Conservation (phyloP, 2,329 filamentous ascomycete genomes). For the Penicillium crustosum region DNA sequence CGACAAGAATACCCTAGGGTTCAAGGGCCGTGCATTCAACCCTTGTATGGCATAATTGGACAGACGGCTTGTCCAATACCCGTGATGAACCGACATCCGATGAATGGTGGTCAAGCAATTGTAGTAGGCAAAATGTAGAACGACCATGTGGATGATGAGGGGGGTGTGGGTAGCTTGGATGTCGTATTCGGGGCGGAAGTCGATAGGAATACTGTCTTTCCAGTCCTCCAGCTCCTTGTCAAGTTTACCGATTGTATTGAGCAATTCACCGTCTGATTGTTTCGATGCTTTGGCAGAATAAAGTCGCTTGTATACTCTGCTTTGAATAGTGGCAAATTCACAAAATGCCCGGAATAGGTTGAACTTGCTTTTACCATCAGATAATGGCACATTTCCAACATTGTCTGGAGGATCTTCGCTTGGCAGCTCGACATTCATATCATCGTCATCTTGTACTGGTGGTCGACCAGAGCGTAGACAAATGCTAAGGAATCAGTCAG, state of each 20-base stretch:
- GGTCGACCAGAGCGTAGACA: constrained; percentile 71
- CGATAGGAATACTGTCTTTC: constrained; percentile 93
- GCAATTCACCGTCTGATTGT: constrained; percentile 85
- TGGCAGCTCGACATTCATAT: constrained; percentile 95
- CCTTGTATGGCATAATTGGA: constrained; percentile 96
- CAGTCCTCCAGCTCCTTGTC: constrained; percentile 88
- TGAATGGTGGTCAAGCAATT: constrained; percentile 98
- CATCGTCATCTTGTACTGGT: constrained; percentile 71
- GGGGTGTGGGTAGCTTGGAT: constrained; percentile 91
- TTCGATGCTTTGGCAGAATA: constrained; percentile 92
- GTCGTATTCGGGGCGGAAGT: constrained; percentile 95
- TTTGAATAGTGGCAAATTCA: constrained; percentile 86
- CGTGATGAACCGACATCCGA: constrained; percentile 96
- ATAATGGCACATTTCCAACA: constrained; percentile 88
- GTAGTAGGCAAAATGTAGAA: constrained; percentile 95
- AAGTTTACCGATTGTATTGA: constrained; percentile 94
- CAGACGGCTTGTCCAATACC: constrained; percentile 93
- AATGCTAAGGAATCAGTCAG: constrained; percentile 47
- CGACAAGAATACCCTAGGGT: constrained; percentile 91
- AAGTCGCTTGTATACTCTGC: constrained; percentile 86
- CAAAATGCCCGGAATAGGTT: constrained; percentile 94
- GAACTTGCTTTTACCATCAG: constrained; percentile 86
- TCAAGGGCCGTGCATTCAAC: constrained; percentile 83
- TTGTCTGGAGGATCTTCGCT: constrained; percentile 88
- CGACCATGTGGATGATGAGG: constrained; percentile 89